Conservation (phyloP, 768 basidiomycete genomes). For the Postia placenta region DNA sequence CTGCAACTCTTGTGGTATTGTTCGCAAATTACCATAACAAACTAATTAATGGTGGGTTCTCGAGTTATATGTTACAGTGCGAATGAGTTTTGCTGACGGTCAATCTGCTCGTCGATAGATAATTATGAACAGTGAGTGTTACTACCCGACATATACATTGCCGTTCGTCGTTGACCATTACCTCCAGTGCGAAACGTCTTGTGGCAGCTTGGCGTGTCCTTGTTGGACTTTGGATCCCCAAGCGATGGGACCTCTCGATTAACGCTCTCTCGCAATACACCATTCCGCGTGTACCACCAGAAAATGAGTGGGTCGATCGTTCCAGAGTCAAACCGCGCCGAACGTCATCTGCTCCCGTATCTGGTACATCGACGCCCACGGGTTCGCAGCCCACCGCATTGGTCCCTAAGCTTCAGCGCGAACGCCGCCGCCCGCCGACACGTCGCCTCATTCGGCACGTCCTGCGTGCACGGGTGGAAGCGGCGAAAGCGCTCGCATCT, state of each 20-base stretch:
- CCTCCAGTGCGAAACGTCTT: constrained; percentile 75
- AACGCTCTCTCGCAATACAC: constrained; percentile 71
- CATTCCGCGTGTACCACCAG: constrained; percentile 56
- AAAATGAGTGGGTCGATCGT: constrained; percentile 66
- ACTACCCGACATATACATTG: too few relatives aligned
- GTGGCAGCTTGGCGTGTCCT: constrained; percentile 96
- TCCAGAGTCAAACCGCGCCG: constrained; percentile 26
- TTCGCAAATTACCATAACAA: constrained; percentile 83
- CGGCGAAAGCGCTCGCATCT: constrained; percentile 64
- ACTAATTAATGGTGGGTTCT: constrained; percentile 71
- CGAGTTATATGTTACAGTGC: constrained; percentile 4
- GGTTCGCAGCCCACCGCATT: constrained; percentile 12
- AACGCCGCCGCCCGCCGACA: constrained; percentile 54
- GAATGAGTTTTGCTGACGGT: constrained; percentile 1
- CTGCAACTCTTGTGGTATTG: constrained; percentile 62
- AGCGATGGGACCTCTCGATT: constrained; percentile 73
- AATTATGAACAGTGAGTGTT: constrained; percentile 68
- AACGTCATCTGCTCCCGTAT: constrained; percentile 15
- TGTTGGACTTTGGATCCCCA: constrained; percentile 90
- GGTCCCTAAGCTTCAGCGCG: too few relatives aligned
- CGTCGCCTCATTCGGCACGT: constrained; percentile 87
- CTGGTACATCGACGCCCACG: constrained; percentile 14
- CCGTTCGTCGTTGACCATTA: too few relatives aligned
- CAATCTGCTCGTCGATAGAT: too few relatives aligned
- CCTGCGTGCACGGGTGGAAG: constrained; percentile 78